Evolutionary conservation across 495 filamentous ascomycete species (phyloP).

Genomic region (Xanthoparmelia taractica): DNA sequence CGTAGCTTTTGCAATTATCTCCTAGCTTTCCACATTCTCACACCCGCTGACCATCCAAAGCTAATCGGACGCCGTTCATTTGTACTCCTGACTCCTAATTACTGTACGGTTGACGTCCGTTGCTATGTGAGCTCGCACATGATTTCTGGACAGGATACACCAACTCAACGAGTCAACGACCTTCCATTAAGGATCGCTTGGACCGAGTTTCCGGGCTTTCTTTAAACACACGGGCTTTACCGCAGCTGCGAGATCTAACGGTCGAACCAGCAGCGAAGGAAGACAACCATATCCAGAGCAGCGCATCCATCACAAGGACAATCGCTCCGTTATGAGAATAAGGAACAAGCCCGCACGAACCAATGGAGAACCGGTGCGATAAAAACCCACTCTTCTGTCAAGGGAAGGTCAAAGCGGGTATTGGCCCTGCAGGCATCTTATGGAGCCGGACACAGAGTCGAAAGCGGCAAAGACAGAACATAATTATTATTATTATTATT

Average conservation of each 20-base stretch:
- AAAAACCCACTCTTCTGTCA: background rate
- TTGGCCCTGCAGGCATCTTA: background rate
- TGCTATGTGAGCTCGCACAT: background rate
- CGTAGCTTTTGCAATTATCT: background rate
- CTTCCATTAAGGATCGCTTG: background rate
- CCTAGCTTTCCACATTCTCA: background rate
- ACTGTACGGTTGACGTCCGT: too few relatives aligned
- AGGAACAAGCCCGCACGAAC: background rate
- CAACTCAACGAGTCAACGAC: background rate
- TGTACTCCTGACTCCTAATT: too few relatives aligned
- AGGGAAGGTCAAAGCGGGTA: background rate
- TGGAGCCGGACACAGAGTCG: background rate
- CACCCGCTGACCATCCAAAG: slow-evolving; percentile 3
- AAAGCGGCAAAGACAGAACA: background rate
- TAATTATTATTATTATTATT: too few relatives aligned
- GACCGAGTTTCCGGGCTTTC: background rate
- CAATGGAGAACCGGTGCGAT: background rate
- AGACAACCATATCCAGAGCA: background rate
- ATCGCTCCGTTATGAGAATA: background rate
- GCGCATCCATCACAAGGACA: background rate
- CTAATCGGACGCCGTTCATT: background rate
- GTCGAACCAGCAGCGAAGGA: background rate
- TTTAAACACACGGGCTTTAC: background rate
- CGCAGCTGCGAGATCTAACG: slow-evolving; percentile 1
- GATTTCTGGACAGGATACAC: background rate